These are phyloP conservation scores for Puccinia polysora DNA, from an alignment of 1,284 basidiomycete species.

Conservation along the genomic window DNA sequence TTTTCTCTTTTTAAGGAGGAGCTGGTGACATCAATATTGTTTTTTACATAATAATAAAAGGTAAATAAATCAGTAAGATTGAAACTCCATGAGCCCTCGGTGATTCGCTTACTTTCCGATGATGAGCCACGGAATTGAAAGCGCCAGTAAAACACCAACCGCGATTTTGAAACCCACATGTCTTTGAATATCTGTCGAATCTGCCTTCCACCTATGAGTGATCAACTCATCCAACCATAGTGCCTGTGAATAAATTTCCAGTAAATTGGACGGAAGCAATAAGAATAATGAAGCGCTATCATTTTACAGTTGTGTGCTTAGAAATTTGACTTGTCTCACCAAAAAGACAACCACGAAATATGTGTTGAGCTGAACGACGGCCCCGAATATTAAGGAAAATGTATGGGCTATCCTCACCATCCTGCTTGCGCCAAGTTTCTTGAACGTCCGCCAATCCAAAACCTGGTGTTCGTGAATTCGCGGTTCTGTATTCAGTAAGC, in stretches of 20 bases:
- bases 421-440: constrained; percentile 29
- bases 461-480: constrained; percentile 1
- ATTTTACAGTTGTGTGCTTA: not conserved
- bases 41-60: no score
- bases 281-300: no score
- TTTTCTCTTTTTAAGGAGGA: constrained; percentile 28
- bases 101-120: constrained; percentile 32
- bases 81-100: not conserved
- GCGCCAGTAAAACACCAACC: not conserved
- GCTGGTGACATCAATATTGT: not conserved
- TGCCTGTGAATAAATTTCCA: constrained; percentile 1
- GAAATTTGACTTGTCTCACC: not conserved
- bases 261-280: not conserved
- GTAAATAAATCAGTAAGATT: not conserved
- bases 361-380: constrained; percentile 35
- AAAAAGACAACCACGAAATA: constrained; percentile 31
- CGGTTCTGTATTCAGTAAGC: not conserved
- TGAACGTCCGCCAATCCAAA: constrained; percentile 40
- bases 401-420: constrained; percentile 28
- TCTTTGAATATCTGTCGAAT: not conserved
- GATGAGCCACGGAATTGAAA: constrained; percentile 38
- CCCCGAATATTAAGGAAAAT: constrained; percentile 28
- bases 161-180: not conserved
- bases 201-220: not conserved
- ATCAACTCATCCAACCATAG: constrained; percentile 35